Evolutionary conservation across 1,284 basidiomycete genomes (phyloP).

Genomic region (Cryptococcus sp.): DNA sequence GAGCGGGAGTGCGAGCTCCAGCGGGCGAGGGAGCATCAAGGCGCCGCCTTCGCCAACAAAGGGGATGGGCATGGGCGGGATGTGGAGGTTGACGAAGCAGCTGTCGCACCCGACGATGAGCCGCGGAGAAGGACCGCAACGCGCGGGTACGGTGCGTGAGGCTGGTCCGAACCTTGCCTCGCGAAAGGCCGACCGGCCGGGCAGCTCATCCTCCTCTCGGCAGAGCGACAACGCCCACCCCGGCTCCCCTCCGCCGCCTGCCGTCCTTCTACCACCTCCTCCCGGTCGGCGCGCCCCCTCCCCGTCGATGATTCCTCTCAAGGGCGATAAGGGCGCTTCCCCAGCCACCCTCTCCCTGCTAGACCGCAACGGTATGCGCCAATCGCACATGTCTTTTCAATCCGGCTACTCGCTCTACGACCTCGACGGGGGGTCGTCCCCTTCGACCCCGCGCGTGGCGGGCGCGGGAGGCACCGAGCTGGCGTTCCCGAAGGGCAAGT

Average conservation of each 20-base stretch:
- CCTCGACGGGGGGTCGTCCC: constrained; percentile 24
- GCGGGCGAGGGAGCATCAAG: not conserved
- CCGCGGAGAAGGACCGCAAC: not conserved
- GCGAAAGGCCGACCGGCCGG: constrained; percentile 5
- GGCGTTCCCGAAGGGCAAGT: constrained; percentile 15
- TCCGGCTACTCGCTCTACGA: constrained; percentile 43
- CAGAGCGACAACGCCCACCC: not conserved
- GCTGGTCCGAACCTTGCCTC: not conserved
- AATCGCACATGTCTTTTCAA: constrained; percentile 31
- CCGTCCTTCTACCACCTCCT: not conserved
- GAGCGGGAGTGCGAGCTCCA: too few species aligned
- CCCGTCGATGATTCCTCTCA: constrained; percentile 28
- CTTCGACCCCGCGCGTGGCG: constrained; percentile 18
- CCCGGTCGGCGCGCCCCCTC: not conserved
- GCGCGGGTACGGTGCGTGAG: constrained; percentile 3
- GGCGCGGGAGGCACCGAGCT: constrained; percentile 2
- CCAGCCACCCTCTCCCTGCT: constrained; percentile 1
- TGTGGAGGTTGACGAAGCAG: constrained; percentile 1
- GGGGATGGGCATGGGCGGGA: not conserved
- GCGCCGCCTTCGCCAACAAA: constrained; percentile 6
- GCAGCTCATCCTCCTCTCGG: not conserved
- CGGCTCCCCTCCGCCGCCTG: constrained; percentile 1
- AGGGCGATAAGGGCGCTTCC: constrained; percentile 14
- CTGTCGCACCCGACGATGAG: not conserved
- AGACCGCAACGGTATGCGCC: constrained; percentile 3